These are phyloP conservation scores for Kodamaea plutei DNA, from an alignment of 1,139 yeast species.

Conservation along the genomic window DNA sequence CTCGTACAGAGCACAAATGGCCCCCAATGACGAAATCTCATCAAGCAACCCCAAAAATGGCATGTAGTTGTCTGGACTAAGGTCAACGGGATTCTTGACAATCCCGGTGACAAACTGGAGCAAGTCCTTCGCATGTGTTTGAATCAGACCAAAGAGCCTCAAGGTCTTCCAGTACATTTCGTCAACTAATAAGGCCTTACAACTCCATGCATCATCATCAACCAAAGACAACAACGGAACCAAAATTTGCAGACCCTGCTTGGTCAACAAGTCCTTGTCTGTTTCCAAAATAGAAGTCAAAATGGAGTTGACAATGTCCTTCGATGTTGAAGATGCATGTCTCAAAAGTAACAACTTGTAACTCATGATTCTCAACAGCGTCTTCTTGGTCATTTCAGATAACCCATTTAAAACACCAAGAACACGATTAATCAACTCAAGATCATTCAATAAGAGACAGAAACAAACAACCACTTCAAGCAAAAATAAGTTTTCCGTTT, in stretches of 20 bases:
- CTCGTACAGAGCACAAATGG: conserved; percentile 75
- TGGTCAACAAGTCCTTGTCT: conserved; percentile 38
- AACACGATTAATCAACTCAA: conserved; percentile 23
- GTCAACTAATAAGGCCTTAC: conserved; percentile 32
- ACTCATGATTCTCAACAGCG: conserved; percentile 29
- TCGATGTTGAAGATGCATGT: conserved; percentile 17
- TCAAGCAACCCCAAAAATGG: conserved; percentile 67
- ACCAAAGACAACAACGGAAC: conserved; percentile 52
- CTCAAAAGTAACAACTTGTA: conserved; percentile 43
- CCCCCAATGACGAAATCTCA: conserved; percentile 79
- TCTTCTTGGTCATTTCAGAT: conserved; percentile 27
- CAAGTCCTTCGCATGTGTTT: conserved; percentile 46
- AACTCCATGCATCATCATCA: conserved; percentile 48
- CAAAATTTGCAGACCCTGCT: conserved; percentile 49
- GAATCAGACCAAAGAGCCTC: conserved; percentile 53
- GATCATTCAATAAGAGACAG: conserved; percentile 41
- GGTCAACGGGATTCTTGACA: conserved; percentile 32
- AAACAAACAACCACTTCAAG: conserved; percentile 54
- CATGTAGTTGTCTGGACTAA: conserved; percentile 53
- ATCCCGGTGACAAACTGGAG: conserved; percentile 47
- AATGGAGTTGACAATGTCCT: conserved; percentile 15
- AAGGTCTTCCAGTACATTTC: conserved; percentile 65
- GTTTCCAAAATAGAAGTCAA: conserved; percentile 23
- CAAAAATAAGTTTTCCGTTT: conserved; percentile 52
- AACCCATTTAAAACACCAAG: conserved; percentile 12